Evolutionary conservation across 352 stramenopile species (phyloP), one percentile per base, ranked within the genome.

Genomic region (Lagenidium sp.): DNA sequence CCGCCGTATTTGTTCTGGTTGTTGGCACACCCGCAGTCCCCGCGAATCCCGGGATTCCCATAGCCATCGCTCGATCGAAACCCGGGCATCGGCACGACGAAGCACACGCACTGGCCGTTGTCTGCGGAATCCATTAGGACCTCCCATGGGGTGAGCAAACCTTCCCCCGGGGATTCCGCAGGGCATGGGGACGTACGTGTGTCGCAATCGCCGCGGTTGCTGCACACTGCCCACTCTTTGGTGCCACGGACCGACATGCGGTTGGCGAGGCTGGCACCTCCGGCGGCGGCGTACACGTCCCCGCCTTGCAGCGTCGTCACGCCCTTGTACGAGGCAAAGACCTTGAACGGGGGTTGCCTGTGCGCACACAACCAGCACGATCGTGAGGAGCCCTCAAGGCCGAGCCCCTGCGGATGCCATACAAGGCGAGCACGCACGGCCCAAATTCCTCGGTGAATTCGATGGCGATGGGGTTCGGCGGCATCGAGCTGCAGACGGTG

Each of bases 1-100:
- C 77, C 74, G 7, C 72, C 72, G 41, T 87, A 89, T 28, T 82
- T 60, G 32, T 85, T 94, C 21, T 82, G 71, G 38, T 82, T 73
- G 42, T 89, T 82, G 12, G 76, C 78, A 44, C 84, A 85, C 6
- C 93, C 94, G 40, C 94, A 98, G 60, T 98, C 93, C 11, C 85
- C 93, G n/a, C 84, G 70, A 25, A 62, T 66, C 3, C 91, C 90
- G 8, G 59, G 60, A 30, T 83, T 94, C 18, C 89, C 90, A 46
- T 94, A 95, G 12, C 82, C 82, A 39, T 89, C 75, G 23, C 78
- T 93, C 4, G 80, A 85, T 12, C 82, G 64, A 57, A 76, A 95
- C 0, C 78, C 81, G 0, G 76, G 73, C 77, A 89, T 85, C n/a
- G 74, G 74, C 16, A 61, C 54, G 4, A 66, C 24, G 35, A 69